phyloP scores from a whole-genome alignment of 1,284 basidiomycete genomes.

The Termitomyces sp. region DNA sequence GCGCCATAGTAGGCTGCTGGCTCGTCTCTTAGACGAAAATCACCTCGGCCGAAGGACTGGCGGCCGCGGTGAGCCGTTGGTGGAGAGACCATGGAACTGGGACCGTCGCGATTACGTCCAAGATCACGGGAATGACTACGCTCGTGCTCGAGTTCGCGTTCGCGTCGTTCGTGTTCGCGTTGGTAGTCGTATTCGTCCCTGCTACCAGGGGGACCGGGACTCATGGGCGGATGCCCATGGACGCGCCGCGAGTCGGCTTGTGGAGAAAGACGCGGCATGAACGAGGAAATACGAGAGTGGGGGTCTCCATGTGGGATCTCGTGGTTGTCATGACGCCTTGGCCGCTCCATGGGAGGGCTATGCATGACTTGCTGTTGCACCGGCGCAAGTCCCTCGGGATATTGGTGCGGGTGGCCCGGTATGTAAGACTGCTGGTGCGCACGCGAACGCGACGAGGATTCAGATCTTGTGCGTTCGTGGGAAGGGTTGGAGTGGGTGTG shows the following conservation, averaged over 20 bases:
- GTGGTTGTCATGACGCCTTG: slow-evolving; percentile 36
- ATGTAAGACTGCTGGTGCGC: slow-evolving; percentile 33
- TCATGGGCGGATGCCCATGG: slow-evolving; percentile 65
- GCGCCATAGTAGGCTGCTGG: slow-evolving; percentile 35
- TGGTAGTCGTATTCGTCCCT: slow-evolving; percentile 44
- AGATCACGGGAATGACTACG: slow-evolving; percentile 38
- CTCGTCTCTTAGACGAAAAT: slow-evolving; percentile 30
- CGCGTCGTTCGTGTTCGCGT: slow-evolving; percentile 36
- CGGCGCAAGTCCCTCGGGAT: slow-evolving; percentile 37
- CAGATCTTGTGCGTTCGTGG: slow-evolving; percentile 29
- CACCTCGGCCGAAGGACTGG: slow-evolving; percentile 31
- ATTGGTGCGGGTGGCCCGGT: slow-evolving; percentile 33
- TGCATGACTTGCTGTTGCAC: slow-evolving; percentile 41
- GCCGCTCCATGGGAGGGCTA: slow-evolving; percentile 44
- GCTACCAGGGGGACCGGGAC: slow-evolving; percentile 54
- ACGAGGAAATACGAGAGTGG: slow-evolving; percentile 22
- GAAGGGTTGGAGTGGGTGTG: slow-evolving; percentile 30
- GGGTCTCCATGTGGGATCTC: slow-evolving; percentile 26
- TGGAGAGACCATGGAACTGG: slow-evolving; percentile 31
- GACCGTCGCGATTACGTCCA: slow-evolving; percentile 24
- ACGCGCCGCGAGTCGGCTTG: slow-evolving; percentile 32
- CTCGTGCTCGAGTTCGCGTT: slow-evolving; percentile 44
- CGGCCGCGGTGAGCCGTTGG: slow-evolving; percentile 34
- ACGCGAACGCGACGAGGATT: slow-evolving; percentile 37
- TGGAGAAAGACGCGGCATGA: slow-evolving; percentile 29